phyloP scores from a whole-genome alignment of 2,329 filamentous ascomycete genomes.

The Aspergillus fructus region DNA sequence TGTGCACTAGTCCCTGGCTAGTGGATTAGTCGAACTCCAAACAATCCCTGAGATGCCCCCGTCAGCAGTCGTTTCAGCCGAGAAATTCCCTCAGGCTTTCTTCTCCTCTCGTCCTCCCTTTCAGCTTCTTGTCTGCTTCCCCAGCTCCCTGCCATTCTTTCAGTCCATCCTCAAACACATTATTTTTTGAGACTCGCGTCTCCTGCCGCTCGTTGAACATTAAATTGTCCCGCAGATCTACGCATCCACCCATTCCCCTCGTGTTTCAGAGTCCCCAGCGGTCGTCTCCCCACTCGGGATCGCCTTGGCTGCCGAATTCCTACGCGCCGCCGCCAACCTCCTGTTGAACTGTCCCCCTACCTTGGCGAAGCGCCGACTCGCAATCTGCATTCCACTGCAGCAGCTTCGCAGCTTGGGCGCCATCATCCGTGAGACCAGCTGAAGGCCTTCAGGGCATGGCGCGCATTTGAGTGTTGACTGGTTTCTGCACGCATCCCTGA shows the following conservation, averaged over 20 bases:
- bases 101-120: background rate
- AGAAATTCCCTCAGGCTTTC: background rate
- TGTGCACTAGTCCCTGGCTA: slow-evolving; percentile 5
- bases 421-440: slow-evolving; percentile 6
- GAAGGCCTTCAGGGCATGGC: slow-evolving; percentile 12
- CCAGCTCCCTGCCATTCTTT: slow-evolving; percentile 6
- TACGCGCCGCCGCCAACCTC: slow-evolving; percentile 11
- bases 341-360: slow-evolving; percentile 6
- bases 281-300: slow-evolving; percentile 8
- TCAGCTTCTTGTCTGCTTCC: background rate
- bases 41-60: background rate
- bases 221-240: background rate
- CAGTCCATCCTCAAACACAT: background rate
- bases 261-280: slow-evolving; percentile 6
- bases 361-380: slow-evolving; percentile 16
- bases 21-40: background rate
- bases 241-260: background rate
- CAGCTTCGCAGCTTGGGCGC: slow-evolving; percentile 3
- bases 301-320: slow-evolving; percentile 3
- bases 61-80: slow-evolving; percentile 5
- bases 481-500: slow-evolving; percentile 1
- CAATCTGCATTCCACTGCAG: slow-evolving; percentile 2
- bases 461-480: slow-evolving; percentile 12
- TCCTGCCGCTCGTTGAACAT: background rate
- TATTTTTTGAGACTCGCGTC: background rate